Percentiles rank a stretch among this genome's conserved stretches.
Conservation (phyloP, 2,329 filamentous ascomycete species). For the Davidsoniella virescens region DNA sequence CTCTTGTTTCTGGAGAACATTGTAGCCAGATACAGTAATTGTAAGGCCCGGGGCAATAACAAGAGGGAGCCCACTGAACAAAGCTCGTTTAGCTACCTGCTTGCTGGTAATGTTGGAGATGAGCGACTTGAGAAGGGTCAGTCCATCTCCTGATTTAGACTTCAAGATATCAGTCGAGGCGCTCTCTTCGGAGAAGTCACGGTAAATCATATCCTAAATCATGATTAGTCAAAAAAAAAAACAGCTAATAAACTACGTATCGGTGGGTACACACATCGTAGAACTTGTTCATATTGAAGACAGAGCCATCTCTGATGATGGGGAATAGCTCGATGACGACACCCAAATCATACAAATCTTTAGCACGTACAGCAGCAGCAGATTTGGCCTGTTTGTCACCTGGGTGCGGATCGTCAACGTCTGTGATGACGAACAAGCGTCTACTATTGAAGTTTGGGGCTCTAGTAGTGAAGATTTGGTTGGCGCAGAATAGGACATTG, state of each 20-base stretch:
- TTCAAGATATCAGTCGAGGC: constrained; percentile 36
- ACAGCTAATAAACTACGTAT: constrained; percentile 13
- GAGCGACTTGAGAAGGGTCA: constrained; percentile 63
- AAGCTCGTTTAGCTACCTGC: constrained; percentile 65
- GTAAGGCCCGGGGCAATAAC: constrained; percentile 71
- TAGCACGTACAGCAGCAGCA: constrained; percentile 70
- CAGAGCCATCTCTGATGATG: constrained; percentile 45
- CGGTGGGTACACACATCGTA: constrained; percentile 52
- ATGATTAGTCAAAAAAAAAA: constrained; percentile 2
- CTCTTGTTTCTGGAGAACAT: constrained; percentile 69
- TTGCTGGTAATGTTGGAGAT: constrained; percentile 83
- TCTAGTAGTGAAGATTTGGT: constrained; percentile 90
- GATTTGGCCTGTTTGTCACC: constrained; percentile 56
- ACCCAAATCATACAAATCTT: constrained; percentile 86
- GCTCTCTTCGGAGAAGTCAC: constrained; percentile 54
- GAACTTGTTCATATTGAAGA: constrained; percentile 72
- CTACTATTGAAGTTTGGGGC: constrained; percentile 88
- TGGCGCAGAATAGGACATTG: constrained; percentile 84
- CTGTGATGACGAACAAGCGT: constrained; percentile 87
- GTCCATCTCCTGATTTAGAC: constrained; percentile 55
- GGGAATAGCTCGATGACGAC: constrained; percentile 88
- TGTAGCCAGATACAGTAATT: constrained; percentile 88
- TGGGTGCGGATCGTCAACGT: constrained; percentile 74
- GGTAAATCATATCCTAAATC: constrained; percentile 73
- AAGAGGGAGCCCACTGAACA: constrained; percentile 75